Conservation (phyloP, 441 rosid species). For the Pelargonium fulgidum region DNA sequence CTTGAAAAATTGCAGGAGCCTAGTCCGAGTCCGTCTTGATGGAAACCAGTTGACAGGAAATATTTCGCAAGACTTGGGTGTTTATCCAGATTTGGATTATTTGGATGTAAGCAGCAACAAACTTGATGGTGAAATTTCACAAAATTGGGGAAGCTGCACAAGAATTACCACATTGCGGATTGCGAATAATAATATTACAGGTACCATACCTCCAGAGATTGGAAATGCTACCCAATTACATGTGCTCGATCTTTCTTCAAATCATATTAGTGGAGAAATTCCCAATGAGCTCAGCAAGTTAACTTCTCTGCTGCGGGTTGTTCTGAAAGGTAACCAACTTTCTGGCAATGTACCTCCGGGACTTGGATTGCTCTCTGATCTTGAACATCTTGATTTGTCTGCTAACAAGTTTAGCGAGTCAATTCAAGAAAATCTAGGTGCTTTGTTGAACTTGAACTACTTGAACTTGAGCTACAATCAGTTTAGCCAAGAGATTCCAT, state of each 20-base stretch:
- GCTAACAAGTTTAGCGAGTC: slow-evolving; percentile 19
- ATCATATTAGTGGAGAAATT: slow-evolving; percentile 27
- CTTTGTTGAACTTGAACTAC: slow-evolving; percentile 6
- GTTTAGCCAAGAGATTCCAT: slow-evolving; percentile 21
- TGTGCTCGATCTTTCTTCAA: slow-evolving; percentile 27
- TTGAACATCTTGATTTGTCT: slow-evolving; percentile 22
- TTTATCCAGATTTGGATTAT: slow-evolving; percentile 21
- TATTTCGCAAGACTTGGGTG: slow-evolving; percentile 26
- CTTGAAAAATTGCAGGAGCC: slow-evolving; percentile 29
- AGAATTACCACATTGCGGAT: slow-evolving; percentile 14
- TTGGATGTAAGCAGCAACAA: slow-evolving; percentile 32
- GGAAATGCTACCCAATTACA: slow-evolving; percentile 20
- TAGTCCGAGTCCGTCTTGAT: slow-evolving; percentile 22
- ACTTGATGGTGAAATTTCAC: slow-evolving; percentile 29
- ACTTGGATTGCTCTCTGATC: slow-evolving; percentile 10
- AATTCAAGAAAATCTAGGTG: slow-evolving; percentile 12
- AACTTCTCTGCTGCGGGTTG: slow-evolving; percentile 9
- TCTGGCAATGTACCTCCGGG: slow-evolving; percentile 24
- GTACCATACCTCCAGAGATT: slow-evolving; percentile 27
- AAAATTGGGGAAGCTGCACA: slow-evolving; percentile 24
- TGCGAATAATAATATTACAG: slow-evolving; percentile 24
- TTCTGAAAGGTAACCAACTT: slow-evolving; percentile 23
- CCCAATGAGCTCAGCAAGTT: slow-evolving; percentile 25
- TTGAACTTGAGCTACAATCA: slow-evolving; percentile 30
- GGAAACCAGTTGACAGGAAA: slow-evolving; percentile 24